Conservation (phyloP, 2,329 filamentous ascomycete genomes). For the Emergomyces orientalis region DNA sequence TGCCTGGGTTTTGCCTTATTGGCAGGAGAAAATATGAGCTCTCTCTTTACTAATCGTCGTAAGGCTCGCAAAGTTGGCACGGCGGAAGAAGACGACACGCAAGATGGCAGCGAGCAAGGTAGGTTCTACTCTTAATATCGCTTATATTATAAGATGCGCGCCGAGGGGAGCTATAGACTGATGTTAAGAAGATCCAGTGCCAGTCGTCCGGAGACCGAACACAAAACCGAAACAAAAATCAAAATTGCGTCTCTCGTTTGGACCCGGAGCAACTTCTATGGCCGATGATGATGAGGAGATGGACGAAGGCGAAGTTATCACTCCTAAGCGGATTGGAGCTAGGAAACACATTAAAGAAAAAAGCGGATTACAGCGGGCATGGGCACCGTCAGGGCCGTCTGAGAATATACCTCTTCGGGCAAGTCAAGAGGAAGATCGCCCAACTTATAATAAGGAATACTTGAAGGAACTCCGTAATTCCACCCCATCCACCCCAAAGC, state of each 20-base stretch:
- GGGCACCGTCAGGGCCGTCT: constrained; percentile 37
- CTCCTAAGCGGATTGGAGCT: constrained; percentile 54
- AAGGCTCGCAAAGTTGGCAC: constrained; percentile 71
- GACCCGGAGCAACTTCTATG: constrained; percentile 48
- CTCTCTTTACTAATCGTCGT: constrained; percentile 46
- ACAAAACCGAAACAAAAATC: constrained; percentile 59
- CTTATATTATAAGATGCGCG: constrained; percentile 20
- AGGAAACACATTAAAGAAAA: constrained; percentile 58
- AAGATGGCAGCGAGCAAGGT: constrained; percentile 33
- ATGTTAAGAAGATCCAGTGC: constrained; percentile 34
- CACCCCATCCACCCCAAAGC: constrained; percentile 71
- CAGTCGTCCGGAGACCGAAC: constrained; percentile 46
- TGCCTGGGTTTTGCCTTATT: not conserved
- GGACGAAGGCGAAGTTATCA: constrained; percentile 44
- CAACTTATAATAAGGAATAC: constrained; percentile 77
- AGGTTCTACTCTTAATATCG: constrained; percentile 20
- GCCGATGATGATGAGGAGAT: constrained; percentile 45
- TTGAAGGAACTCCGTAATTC: constrained; percentile 76
- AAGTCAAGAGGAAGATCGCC: constrained; percentile 57
- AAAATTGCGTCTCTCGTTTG: constrained; percentile 68
- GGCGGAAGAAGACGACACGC: constrained; percentile 53
- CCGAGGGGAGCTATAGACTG: constrained; percentile 21
- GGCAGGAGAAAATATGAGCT: constrained; percentile 42
- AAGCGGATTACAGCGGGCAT: constrained; percentile 52
- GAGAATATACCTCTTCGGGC: constrained; percentile 50